Base-by-base conservation (phyloP, 192 early-diverging fungal species). In the Umbelopsis sp. region DNA sequence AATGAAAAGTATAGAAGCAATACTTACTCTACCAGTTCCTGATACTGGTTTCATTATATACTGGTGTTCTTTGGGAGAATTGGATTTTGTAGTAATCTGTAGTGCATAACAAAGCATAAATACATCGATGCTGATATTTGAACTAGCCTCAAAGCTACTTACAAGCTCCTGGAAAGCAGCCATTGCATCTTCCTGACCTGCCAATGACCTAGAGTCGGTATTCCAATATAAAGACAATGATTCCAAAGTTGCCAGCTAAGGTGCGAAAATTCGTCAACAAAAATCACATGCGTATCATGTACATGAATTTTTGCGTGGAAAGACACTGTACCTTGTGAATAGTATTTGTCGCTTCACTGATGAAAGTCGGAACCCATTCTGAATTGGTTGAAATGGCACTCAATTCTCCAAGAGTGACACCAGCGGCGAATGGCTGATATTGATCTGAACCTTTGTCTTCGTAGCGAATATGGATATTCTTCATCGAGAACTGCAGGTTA, bases 391-490 rank as follows among this genome's bases (percentile, higher is more conserved):
- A 96, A 15, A 94, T 89, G 2, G 94, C 97, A 1, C 95, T 95
- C 13, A 99, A 87, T 72, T 97, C 94, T 21, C 85, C 84, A 12
- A 99, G 79, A 0, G 96, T 97, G 27, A 97, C 74, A 15, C 97
- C 97, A 16, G 93, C 87, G 0, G 94, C 91, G 80, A 99, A 93
- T 64, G 91, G 90, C 46, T 91, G 88, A 74, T 83, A 84, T 16
- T 90, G 90, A 73, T 90, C 90, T 64, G 90, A 93, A 64, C 88
- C 71, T 22, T 84, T 80, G 82, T 99, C 97, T 72, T 98, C 97
- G 78, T 97, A 99, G 27, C 97, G 83, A 64, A 99, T 83, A 73
- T 99, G 97, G 46, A 98, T 98, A 77, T 97, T 95, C 52, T 91
- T 89, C 71, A 99, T 96, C 10, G 92, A 90, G 8, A 99, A 87